Conservation (phyloP, 2,329 filamentous ascomycete genomes). For the Neonectria ditissima region DNA sequence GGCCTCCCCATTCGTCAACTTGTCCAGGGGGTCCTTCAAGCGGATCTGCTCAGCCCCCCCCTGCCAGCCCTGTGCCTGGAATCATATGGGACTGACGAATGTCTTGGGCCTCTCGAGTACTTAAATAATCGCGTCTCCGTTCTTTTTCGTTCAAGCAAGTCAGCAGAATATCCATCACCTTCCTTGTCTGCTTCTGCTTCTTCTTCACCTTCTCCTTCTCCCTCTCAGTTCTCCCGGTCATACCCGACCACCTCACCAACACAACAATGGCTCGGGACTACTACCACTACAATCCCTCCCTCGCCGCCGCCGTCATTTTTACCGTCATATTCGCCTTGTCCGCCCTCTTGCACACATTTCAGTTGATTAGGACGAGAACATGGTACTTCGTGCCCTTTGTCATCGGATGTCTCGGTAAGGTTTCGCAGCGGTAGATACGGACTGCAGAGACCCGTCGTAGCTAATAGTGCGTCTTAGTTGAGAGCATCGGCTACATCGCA, state of each 20-base stretch:
- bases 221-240: not conserved
- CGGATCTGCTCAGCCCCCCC: not conserved
- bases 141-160: not conserved
- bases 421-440: not conserved
- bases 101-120: not conserved
- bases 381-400: slow-evolving; percentile 64
- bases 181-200: not conserved
- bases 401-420: slow-evolving; percentile 61
- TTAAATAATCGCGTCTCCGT: not conserved
- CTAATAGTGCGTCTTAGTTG: not conserved
- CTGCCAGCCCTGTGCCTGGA: too few relatives aligned
- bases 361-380: slow-evolving; percentile 52
- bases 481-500: slow-evolving; percentile 7
- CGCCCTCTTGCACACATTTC: slow-evolving; percentile 52
- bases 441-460: too few relatives aligned
- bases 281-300: slow-evolving; percentile 60
- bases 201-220: not conserved
- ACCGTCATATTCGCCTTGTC: slow-evolving; percentile 51
- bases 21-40: not conserved
- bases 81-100: not conserved
- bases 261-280: slow-evolving; percentile 6
- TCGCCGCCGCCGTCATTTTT: slow-evolving; percentile 55
- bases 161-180: not conserved
- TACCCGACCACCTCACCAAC: not conserved
- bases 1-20: not conserved